Evolutionary conservation across 495 filamentous ascomycete species (phyloP).

Genomic region (Daldinia bambusicola): DNA sequence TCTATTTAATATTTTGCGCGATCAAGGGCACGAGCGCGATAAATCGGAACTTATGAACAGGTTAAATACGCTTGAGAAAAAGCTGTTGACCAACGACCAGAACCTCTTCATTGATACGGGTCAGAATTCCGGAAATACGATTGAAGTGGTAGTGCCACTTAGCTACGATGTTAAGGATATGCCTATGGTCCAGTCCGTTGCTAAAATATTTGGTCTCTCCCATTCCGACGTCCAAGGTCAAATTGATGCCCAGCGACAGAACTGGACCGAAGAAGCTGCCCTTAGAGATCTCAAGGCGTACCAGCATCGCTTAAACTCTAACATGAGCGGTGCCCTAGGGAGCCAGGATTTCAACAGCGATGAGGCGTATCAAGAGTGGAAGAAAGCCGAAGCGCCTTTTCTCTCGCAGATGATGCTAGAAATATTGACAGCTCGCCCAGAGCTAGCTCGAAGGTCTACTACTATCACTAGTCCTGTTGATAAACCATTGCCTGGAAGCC

Average conservation of each 20-base stretch:
- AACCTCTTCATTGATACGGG: constrained; percentile 72
- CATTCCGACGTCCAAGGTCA: constrained; percentile 82
- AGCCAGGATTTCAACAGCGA: constrained; percentile 91
- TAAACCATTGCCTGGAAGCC: constrained; percentile 59
- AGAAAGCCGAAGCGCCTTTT: constrained; percentile 81
- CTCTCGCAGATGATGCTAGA: constrained; percentile 92
- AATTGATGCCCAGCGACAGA: constrained; percentile 78
- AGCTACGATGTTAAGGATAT: constrained; percentile 97
- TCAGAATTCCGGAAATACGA: constrained; percentile 66
- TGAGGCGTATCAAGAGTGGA: constrained; percentile 91
- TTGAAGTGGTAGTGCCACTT: constrained; percentile 81
- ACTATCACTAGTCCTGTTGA: constrained; percentile 45
- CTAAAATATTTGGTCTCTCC: constrained; percentile 81
- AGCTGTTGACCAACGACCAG: constrained; percentile 94
- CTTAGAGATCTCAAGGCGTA: constrained; percentile 92
- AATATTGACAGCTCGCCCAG: constrained; percentile 86
- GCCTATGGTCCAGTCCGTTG: constrained; percentile 88
- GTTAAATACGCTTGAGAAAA: constrained; percentile 85
- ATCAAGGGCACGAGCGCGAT: constrained; percentile 77
- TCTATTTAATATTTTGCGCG: constrained; percentile 79
- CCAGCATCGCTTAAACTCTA: constrained; percentile 81
- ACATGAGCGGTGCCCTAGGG: constrained; percentile 79
- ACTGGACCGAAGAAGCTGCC: constrained; percentile 92
- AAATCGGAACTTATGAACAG: constrained; percentile 82
- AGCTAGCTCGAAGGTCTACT: constrained; percentile 72